Evolutionary conservation across 164 flowering plant genomes (phyloP).

Genomic region (Magnolia kwangsiensis): DNA sequence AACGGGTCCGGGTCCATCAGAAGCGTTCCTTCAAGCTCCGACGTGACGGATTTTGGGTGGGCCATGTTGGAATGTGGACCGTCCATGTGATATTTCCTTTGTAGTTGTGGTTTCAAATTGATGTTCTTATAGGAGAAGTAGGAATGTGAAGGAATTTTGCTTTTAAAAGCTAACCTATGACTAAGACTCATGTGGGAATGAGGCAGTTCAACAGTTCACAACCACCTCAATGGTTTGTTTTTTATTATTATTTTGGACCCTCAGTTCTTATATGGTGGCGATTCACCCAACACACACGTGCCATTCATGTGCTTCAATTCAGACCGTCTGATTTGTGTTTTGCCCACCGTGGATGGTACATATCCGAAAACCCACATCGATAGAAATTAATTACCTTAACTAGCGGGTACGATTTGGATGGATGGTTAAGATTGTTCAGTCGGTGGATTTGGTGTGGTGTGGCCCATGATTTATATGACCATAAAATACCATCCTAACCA

Average conservation of each 20-base stretch:
- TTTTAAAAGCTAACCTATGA: background rate
- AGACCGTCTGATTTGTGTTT: too few species aligned
- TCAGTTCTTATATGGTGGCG: background rate
- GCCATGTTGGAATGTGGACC: background rate
- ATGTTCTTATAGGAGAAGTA: background rate
- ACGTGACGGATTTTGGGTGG: constrained; percentile 42
- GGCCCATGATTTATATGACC: too few species aligned
- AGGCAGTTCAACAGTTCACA: constrained; percentile 52
- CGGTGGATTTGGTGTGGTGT: too few species aligned
- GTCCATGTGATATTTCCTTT: constrained; percentile 4
- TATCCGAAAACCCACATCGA: too few species aligned
- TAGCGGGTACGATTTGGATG: too few species aligned
- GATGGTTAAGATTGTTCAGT: too few species aligned
- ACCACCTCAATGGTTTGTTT: constrained; percentile 22
- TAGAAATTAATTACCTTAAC: too few species aligned
- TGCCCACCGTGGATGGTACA: too few species aligned
- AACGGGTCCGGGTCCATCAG: constrained; percentile 58
- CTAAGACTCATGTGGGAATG: constrained; percentile 1
- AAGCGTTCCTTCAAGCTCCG: constrained; percentile 78
- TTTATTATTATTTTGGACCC: background rate
- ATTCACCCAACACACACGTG: too few species aligned
- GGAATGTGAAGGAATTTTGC: background rate
- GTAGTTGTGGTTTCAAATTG: background rate
- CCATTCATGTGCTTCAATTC: too few species aligned
- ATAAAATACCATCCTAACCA: too few species aligned